Evolutionary conservation across 768 basidiomycete genomes (phyloP).

Genomic region (Cubamyces sp.): DNA sequence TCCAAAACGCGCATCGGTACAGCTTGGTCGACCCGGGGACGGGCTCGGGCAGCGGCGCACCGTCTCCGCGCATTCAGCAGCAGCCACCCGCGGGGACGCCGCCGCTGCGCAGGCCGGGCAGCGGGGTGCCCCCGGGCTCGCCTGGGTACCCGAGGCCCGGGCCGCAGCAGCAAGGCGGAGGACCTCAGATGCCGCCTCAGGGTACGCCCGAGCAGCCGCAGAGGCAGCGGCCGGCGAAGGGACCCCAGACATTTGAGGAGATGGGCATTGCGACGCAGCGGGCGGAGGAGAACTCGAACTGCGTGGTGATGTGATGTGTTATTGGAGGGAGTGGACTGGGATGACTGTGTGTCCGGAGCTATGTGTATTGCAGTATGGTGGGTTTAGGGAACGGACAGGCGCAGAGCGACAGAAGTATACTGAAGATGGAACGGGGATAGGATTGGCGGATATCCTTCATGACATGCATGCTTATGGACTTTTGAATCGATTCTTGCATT

Average conservation of each 20-base stretch:
- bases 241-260: conserved; percentile 86
- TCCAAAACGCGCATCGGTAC: neutral
- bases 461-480: too few relatives aligned
- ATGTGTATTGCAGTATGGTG: too few relatives aligned
- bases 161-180: too few relatives aligned
- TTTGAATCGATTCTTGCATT: too few relatives aligned
- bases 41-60: neutral
- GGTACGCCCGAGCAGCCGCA: conserved; percentile 9
- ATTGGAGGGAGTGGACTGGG: neutral
- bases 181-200: conserved; percentile 1
- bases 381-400: too few relatives aligned
- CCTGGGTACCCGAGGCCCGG: neutral
- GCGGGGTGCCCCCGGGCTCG: neutral
- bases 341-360: neutral
- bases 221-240: conserved; percentile 35
- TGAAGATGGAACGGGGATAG: too few relatives aligned
- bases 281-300: conserved; percentile 74
- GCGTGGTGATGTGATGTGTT: conserved; percentile 76
- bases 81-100: conserved; percentile 19
- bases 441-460: too few relatives aligned
- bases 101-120: conserved; percentile 18
- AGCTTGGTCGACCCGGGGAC: conserved; percentile 12
- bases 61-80: conserved; percentile 17
- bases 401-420: too few relatives aligned
- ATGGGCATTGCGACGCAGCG: conserved; percentile 88